These are phyloP conservation scores for Juncus inflexus DNA, from an alignment of 176 grass and related monocot species.

Conservation along the genomic window DNA sequence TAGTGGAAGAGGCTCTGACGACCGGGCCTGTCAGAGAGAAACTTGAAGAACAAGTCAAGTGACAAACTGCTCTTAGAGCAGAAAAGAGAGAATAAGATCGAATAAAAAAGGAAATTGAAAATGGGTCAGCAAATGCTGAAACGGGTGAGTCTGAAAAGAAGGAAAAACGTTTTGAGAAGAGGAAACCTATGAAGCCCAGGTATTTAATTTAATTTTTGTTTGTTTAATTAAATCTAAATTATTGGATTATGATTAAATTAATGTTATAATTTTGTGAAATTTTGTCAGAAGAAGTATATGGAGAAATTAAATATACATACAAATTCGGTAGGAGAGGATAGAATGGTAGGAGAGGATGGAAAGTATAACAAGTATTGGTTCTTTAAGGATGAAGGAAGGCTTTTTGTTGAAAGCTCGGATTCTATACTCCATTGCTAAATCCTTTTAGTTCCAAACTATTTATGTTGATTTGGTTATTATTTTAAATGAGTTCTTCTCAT, in stretches of 20 bases:
- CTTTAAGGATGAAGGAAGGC: slow-evolving; percentile 66
- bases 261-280: slow-evolving; percentile 10
- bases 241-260: not conserved
- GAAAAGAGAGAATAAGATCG: slow-evolving; percentile 50
- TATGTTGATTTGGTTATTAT: too few relatives aligned
- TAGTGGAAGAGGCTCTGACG: slow-evolving; percentile 61
- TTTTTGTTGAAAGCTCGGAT: slow-evolving; percentile 77
- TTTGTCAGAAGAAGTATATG: slow-evolving; percentile 50
- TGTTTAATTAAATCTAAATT: not conserved
- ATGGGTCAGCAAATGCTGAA: slow-evolving; percentile 34
- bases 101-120: slow-evolving; percentile 42
- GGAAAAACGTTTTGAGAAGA: slow-evolving; percentile 21
- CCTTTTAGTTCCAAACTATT: too few relatives aligned
- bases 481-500: too few relatives aligned
- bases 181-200: slow-evolving; percentile 13
- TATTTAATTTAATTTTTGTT: not conserved
- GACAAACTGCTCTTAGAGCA: slow-evolving; percentile 48
- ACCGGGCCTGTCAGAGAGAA: slow-evolving; percentile 57
- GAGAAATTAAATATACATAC: slow-evolving; percentile 54
- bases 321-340: slow-evolving; percentile 72
- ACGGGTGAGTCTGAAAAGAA: slow-evolving; percentile 34
- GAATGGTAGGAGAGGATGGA: too few relatives aligned
- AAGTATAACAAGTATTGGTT: slow-evolving; percentile 79
- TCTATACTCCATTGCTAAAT: too few relatives aligned
- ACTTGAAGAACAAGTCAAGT: slow-evolving; percentile 56